Evolutionary conservation across 495 filamentous ascomycete species (phyloP), one percentile per base, ranked within the genome.

Genomic region (Neurospora sp.): DNA sequence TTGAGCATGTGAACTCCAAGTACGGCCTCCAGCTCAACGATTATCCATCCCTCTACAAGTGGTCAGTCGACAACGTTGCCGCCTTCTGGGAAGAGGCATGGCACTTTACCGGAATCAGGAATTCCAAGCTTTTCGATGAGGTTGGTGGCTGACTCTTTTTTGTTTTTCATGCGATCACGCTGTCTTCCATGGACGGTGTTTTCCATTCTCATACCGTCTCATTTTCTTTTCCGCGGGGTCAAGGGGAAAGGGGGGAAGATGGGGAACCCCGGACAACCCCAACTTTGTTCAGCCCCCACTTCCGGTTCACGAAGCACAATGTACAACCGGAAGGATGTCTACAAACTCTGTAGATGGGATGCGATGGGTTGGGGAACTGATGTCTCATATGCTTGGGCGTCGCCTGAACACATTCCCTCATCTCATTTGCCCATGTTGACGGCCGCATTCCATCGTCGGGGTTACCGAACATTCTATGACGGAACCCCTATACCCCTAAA

Each of bases 81-180:
- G 80, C 86, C 8, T 96, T 97, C 77, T 99, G 96, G 96, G 89
- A 85, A 23, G 90, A 96, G 75, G 87, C 94, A 9, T 98, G 94
- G 94, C 83, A 91, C 59, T 96, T 91, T 79, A 91, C 90, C 6
- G 89, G 90, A 42, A 87, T 98, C 75, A 88, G 85, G 71, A 88
- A 92, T 18, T 91, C 92, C n/a, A 81, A 82, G 75, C 82, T 84
- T 5, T 94, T 89, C 80, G 81, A 86, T 16, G 79, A 86, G 75
- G 92, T 93, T 78, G 78, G 86, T 78, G 10, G 12, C 27, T 16
- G 35, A 6, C 37, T 35, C 46, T 71, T 41, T 70, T 39, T 38
- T 39, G 10, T 23, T 48, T 37, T 23, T 48, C 37, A 27, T 37
- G 20, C 20, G 9, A 70, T n/a, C 37, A 69, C 42, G 39, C 66